Evolutionary conservation across 75 land plant genomes (phyloP).

Genomic region (Chamaecyparis obtusa): DNA sequence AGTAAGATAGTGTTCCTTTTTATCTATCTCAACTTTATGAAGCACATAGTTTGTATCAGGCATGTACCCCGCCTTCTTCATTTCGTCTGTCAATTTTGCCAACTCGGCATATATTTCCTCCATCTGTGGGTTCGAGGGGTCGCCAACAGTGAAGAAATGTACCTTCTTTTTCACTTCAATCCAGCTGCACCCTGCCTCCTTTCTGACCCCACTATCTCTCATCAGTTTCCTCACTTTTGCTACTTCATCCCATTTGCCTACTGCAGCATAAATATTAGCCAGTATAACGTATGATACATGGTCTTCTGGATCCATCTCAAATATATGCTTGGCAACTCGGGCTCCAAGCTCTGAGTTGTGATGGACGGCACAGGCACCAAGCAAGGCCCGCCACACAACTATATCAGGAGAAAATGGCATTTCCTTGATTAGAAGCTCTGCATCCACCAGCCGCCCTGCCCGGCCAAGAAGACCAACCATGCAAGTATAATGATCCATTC

Average conservation of each 20-base stretch:
- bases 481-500: slow-evolving; percentile 26
- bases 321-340: slow-evolving; percentile 14
- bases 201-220: not conserved
- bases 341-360: slow-evolving; percentile 20
- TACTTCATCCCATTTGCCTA: not conserved
- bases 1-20: not conserved
- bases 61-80: slow-evolving; percentile 8
- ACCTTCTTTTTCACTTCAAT: slow-evolving; percentile 6
- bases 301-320: slow-evolving; percentile 12
- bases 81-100: not conserved
- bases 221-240: not conserved
- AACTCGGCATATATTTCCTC: not conserved
- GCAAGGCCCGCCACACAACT: slow-evolving; percentile 23
- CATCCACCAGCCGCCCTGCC: slow-evolving; percentile 20
- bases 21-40: not conserved
- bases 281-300: slow-evolving; percentile 14
- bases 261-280: slow-evolving; percentile 17
- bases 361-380: slow-evolving; percentile 18
- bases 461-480: slow-evolving; percentile 31
- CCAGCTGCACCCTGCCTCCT: slow-evolving; percentile 8
- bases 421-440: slow-evolving; percentile 12
- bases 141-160: not conserved
- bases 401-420: slow-evolving; percentile 18
- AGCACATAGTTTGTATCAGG: slow-evolving; percentile 5
- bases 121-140: not conserved